Conservation (phyloP, 2,329 filamentous ascomycete species). For the Clarireedia paspali region DNA sequence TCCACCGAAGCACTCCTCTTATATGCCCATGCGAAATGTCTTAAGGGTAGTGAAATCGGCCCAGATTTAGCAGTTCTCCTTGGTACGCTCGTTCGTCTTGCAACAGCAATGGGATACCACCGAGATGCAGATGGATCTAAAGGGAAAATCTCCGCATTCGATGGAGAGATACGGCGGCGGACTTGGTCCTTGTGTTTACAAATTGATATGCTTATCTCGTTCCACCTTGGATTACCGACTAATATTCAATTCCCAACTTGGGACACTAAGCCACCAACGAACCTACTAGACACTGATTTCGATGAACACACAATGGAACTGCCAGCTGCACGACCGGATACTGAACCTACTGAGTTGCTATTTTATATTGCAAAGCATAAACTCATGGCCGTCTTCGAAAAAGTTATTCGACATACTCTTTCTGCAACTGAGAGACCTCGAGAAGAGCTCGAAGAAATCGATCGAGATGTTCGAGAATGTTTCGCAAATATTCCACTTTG, state of each 20-base stretch:
- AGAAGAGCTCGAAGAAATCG: conserved; percentile 4
- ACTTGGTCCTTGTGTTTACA: conserved; percentile 47
- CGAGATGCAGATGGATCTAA: conserved; percentile 37
- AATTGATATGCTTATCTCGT: conserved; percentile 55
- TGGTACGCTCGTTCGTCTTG: conserved; percentile 42
- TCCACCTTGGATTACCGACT: conserved; percentile 58
- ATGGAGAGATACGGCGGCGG: conserved; percentile 56
- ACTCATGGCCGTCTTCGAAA: conserved; percentile 22
- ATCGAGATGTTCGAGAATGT: conserved; percentile 20
- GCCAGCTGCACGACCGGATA: conserved; percentile 25
- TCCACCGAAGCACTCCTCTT: conserved; percentile 44
- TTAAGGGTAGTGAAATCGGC: conserved; percentile 41
- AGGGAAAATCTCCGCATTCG: conserved; percentile 37
- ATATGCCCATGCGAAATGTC: conserved; percentile 43
- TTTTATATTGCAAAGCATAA: conserved; percentile 18
- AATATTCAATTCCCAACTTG: conserved; percentile 34
- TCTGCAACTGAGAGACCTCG: conserved; percentile 8
- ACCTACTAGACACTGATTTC: conserved; percentile 35
- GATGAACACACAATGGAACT: conserved; percentile 28
- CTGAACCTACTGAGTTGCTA: conserved; percentile 21
- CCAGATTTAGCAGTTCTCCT: conserved; percentile 46
- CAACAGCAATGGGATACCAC: conserved; percentile 50
- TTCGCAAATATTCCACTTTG: conserved; percentile 15
- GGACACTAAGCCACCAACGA: conserved; percentile 33
- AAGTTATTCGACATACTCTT: conserved; percentile 26